These are phyloP conservation scores for Kentomonas sorsogonicus DNA, from an alignment of 208 protist genomes.

Conservation along the genomic window DNA sequence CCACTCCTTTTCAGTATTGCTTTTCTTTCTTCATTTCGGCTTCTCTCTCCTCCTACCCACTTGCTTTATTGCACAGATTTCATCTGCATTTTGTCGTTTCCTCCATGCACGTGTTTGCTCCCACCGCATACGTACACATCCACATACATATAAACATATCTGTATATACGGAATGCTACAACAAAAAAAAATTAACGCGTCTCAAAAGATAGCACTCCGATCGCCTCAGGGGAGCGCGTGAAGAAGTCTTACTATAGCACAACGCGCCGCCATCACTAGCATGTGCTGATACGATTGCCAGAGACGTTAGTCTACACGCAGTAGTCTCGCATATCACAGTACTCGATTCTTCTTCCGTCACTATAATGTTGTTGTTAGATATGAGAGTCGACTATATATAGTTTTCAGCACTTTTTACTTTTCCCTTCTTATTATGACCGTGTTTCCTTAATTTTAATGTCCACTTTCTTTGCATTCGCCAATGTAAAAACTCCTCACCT, in stretches of 20 bases:
- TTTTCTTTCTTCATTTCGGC: conserved; percentile 2
- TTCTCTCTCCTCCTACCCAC: background rate
- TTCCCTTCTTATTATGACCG: background rate
- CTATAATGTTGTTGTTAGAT: too few species aligned
- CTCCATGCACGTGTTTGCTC: background rate
- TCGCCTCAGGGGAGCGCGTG: too few species aligned
- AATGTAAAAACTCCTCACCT: too few species aligned
- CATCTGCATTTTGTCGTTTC: background rate
- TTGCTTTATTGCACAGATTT: background rate
- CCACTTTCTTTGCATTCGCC: conserved; percentile 1
- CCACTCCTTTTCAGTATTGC: conserved; percentile 9
- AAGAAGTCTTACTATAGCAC: too few species aligned
- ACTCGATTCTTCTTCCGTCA: too few species aligned
- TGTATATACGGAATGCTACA: background rate
- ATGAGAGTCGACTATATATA: too few species aligned
- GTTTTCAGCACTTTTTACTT: background rate
- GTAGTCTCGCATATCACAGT: too few species aligned
- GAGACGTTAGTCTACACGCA: too few species aligned
- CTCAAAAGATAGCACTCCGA: too few species aligned
- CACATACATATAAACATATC: background rate
- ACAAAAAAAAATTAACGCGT: background rate
- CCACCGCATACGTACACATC: background rate
- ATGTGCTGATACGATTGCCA: too few species aligned
- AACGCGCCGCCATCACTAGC: too few species aligned
- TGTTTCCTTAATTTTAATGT: background rate